A percentile compares a stretch with the other conserved stretches of the same genome.
Evolutionary conservation across 192 early-diverging fungal species (phyloP).

Genomic region (Phlyctochytrium planicorne): DNA sequence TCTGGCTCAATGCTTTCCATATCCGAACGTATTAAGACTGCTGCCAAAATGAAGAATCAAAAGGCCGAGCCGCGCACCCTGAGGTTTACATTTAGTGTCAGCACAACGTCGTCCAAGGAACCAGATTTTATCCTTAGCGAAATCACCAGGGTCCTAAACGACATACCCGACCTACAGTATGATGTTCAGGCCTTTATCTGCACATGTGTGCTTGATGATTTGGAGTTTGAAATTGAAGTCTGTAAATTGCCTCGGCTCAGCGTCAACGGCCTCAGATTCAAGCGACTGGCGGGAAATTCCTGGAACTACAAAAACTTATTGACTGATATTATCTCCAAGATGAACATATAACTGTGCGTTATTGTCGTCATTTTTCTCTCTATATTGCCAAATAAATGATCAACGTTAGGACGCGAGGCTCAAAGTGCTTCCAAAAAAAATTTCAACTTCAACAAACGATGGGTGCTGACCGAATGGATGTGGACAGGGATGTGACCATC

Average conservation of each 20-base stretch:
- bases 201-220: constrained; percentile 31
- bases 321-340: constrained; percentile 50
- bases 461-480: constrained; percentile 17
- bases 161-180: background rate
- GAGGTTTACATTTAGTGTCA: constrained; percentile 56
- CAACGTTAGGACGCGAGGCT: no score
- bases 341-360: constrained; percentile 57
- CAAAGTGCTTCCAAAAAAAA: background rate
- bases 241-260: constrained; percentile 55
- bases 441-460: background rate
- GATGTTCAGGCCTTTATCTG: background rate
- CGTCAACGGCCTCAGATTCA: constrained; percentile 55
- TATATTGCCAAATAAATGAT: no score
- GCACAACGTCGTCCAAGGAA: constrained; percentile 58
- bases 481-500: constrained; percentile 55
- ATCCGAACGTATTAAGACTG: constrained; percentile 32
- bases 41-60: constrained; percentile 6
- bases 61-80: constrained; percentile 48
- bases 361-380: no score
- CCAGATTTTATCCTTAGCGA: constrained; percentile 52
- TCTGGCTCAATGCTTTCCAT: constrained; percentile 36
- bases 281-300: constrained; percentile 52
- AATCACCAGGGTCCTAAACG: constrained; percentile 43
- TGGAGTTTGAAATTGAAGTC: constrained; percentile 64
- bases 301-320: constrained; percentile 62